Evolutionary conservation across 2,329 filamentous ascomycete genomes (phyloP).

Genomic region (Raffaelea ambrosiae): DNA sequence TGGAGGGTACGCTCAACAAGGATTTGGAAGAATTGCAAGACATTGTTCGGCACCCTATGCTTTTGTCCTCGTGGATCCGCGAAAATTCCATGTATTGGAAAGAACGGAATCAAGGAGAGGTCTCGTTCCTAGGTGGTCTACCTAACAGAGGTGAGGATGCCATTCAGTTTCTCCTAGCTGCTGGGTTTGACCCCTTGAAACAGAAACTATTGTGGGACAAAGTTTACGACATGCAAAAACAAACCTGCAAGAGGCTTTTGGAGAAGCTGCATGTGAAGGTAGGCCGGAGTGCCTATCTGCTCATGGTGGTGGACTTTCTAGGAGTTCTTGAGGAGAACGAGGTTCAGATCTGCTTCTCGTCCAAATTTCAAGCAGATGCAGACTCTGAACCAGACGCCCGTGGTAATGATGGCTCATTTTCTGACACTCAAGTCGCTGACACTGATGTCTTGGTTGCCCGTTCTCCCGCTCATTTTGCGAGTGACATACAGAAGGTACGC

Average conservation of each 20-base stretch:
- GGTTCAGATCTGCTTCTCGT: conserved; percentile 60
- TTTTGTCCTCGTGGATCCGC: conserved; percentile 46
- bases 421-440: conserved; percentile 44
- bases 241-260: conserved; percentile 44
- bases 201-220: conserved; percentile 39
- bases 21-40: conserved; percentile 44
- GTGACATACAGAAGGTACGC: conserved; percentile 63
- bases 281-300: conserved; percentile 50
- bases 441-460: conserved; percentile 59
- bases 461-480: conserved; percentile 59
- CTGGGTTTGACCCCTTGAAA: conserved; percentile 47
- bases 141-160: conserved; percentile 41
- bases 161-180: conserved; percentile 45
- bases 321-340: conserved; percentile 54
- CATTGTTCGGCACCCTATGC: conserved; percentile 39
- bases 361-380: conserved; percentile 47
- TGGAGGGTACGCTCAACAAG: conserved; percentile 38
- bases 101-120: conserved; percentile 29
- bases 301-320: conserved; percentile 61
- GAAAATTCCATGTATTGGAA: conserved; percentile 25
- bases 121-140: conserved; percentile 40
- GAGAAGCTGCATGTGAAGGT: conserved; percentile 53
- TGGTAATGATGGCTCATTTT: conserved; percentile 35
- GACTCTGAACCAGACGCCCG: conserved; percentile 30
- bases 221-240: conserved; percentile 36